Conservation (phyloP, 176 grass and related monocot genomes). For the Zizania latifolia region DNA sequence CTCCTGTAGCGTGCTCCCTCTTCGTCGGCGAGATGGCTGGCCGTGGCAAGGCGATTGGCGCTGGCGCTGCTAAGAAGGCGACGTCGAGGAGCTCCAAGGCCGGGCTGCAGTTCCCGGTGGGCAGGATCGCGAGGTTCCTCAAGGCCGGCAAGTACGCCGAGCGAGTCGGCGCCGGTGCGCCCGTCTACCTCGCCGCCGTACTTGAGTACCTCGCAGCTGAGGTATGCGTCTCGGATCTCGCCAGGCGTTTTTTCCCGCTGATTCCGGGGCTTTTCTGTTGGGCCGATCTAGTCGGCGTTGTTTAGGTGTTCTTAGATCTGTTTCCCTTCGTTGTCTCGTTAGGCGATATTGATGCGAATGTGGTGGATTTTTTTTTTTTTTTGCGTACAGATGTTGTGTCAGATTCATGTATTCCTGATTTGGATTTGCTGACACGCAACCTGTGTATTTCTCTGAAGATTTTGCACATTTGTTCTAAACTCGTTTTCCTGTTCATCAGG, state of each 20-base stretch:
- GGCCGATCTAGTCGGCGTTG: background rate
- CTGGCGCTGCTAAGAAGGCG: constrained; percentile 71
- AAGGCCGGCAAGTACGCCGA: constrained; percentile 96
- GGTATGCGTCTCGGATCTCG: constrained; percentile 34
- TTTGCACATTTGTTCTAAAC: background rate
- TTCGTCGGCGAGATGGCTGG: constrained; percentile 69
- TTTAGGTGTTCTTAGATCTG: background rate
- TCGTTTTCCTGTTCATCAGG: background rate
- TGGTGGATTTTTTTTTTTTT: background rate
- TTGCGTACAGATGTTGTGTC: too few relatives aligned
- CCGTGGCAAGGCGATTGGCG: constrained; percentile 76
- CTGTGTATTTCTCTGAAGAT: background rate
- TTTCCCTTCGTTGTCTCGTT: background rate
- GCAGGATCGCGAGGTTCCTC: constrained; percentile 81
- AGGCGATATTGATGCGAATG: rapidly evolving
- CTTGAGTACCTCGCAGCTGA: too few relatives aligned
- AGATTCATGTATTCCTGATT: too few relatives aligned
- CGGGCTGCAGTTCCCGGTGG: constrained; percentile 86
- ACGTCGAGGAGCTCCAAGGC: constrained; percentile 94
- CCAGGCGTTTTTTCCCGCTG: background rate
- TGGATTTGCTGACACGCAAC: too few relatives aligned
- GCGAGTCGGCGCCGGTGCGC: too few relatives aligned
- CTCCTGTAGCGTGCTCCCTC: too few relatives aligned
- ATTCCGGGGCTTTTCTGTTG: background rate
- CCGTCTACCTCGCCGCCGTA: too few relatives aligned